Base-by-base conservation (phyloP, 2,329 filamentous ascomycete genomes). In the Cladosporium sp. region DNA sequence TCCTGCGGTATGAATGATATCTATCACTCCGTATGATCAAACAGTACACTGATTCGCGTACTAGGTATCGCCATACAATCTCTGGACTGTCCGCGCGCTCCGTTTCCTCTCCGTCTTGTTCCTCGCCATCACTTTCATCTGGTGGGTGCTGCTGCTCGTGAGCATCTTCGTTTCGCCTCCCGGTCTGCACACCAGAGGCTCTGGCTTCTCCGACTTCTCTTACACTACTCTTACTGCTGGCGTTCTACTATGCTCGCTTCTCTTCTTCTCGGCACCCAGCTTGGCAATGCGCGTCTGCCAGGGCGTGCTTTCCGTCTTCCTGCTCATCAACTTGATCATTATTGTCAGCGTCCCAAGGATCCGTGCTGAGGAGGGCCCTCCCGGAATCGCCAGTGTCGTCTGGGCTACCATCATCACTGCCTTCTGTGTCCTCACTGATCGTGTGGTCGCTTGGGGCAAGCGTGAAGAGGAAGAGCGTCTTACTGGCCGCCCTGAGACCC, bases 131-230 rank as follows among this genome's bases (percentile, higher is more conserved):
- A 89, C 86, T 58, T 91, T 95, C 68, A 68, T 91, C n/a, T 97
- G 93, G 93, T 97, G 94, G 93, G 82, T 90, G 9, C 74, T 97
- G 56, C 80, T 96, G 36, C 81, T 99, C n/a, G 85, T 97, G 15
- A 91, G 90, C 58, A 86, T 88, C 64, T 99, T 99, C 75, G 87
- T 95, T 65, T 96, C 90, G 55, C 92, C 92, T 14, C 93, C 93
- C 0, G 87, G 88, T 49, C 86, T 97, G 72, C 86, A 94, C 71
- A 89, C 87, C 9, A 86, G 91, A 55, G 94, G 94, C 5, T 94
- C 92, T n/a, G 90, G 90, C 39, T 99, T 96, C 82, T 91, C 91
- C 72, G 84, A 90, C 59, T 95, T 96, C 70, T 84, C 87, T 63
- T 97, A 89, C 74, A 86, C 90, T 5, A 91, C 87, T 52, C 74